Evolutionary conservation across 257 asterid species (phyloP).

Genomic region (Fraxinus excelsior): DNA sequence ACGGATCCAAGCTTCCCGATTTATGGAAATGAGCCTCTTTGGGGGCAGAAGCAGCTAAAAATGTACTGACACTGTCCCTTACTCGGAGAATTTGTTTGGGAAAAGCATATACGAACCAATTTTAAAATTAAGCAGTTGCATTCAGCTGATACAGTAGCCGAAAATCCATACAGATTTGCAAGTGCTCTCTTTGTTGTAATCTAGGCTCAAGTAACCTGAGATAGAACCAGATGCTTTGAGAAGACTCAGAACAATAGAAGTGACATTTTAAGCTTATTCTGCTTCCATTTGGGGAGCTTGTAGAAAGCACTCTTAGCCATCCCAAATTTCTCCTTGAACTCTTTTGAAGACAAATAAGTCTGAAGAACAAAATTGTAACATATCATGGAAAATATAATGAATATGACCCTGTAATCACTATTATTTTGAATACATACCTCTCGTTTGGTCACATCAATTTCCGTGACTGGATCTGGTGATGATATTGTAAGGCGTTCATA

Average conservation of each 20-base stretch:
- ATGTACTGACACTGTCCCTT: constrained; percentile 49
- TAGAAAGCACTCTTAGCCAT: constrained; percentile 59
- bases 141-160: neutral
- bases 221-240: constrained; percentile 10
- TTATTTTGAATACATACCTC: constrained; percentile 48
- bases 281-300: constrained; percentile 88
- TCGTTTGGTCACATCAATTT: constrained; percentile 73
- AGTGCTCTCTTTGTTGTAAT: constrained; percentile 25
- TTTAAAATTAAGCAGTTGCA: constrained; percentile 15
- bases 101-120: neutral
- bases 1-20: constrained; percentile 33
- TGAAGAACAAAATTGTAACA: constrained; percentile 31
- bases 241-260: constrained; percentile 58
- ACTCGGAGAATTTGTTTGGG: constrained; percentile 25
- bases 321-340: constrained; percentile 72
- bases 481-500: constrained; percentile 59
- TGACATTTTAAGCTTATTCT: constrained; percentile 60
- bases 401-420: neutral
- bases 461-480: constrained; percentile 55
- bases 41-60: constrained; percentile 64
- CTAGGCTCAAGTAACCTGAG: constrained; percentile 29
- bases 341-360: constrained; percentile 66
- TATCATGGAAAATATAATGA: constrained; percentile 6
- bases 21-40: constrained; percentile 33
- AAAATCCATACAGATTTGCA: constrained; percentile 25